phyloP scores from a whole-genome alignment of 371 early-diverging fungal genomes.

The Rhizopus stolonifer region DNA sequence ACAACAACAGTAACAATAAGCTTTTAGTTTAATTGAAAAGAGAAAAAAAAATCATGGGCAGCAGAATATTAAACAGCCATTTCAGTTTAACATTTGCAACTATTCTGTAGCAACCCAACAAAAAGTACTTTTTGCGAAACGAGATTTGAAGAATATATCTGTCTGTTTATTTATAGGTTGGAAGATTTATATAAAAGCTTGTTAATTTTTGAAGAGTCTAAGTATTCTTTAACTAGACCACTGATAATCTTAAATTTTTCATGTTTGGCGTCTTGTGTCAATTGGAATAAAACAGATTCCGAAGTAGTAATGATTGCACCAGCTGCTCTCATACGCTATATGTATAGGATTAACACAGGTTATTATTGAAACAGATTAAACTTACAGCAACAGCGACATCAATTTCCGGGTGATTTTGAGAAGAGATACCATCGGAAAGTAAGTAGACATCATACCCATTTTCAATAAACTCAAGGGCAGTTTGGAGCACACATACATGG shows the following conservation, averaged over 20 bases:
- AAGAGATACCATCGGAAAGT: conserved; percentile 89
- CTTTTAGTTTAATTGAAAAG: too few relatives aligned
- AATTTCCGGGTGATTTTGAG: conserved; percentile 83
- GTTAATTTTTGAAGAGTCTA: conserved; percentile 60
- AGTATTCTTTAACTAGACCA: conserved; percentile 79
- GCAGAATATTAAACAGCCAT: too few relatives aligned
- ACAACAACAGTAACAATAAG: too few relatives aligned
- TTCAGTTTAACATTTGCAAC: too few relatives aligned
- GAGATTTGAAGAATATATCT: too few relatives aligned
- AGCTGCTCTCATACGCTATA: conserved; percentile 67
- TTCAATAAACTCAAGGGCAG: conserved; percentile 84
- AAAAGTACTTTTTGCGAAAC: too few relatives aligned
- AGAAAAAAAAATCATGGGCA: too few relatives aligned
- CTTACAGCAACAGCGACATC: conserved; percentile 79
- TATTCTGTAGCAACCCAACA: too few relatives aligned
- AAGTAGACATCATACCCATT: conserved; percentile 79
- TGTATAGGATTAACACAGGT: neutral
- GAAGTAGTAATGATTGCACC: conserved; percentile 87
- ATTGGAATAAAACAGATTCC: conserved; percentile 89
- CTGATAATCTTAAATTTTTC: conserved; percentile 81
- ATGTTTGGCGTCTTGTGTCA: conserved; percentile 80
- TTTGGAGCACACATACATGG: conserved; percentile 94
- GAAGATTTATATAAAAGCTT: conserved; percentile 53
- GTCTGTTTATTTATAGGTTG: neutral
- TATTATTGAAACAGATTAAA: conserved; percentile 1